Evolutionary conservation across 1,284 basidiomycete genomes (phyloP), one percentile per base, ranked within the genome.

Genomic region (Fomitopsis schrenkii): DNA sequence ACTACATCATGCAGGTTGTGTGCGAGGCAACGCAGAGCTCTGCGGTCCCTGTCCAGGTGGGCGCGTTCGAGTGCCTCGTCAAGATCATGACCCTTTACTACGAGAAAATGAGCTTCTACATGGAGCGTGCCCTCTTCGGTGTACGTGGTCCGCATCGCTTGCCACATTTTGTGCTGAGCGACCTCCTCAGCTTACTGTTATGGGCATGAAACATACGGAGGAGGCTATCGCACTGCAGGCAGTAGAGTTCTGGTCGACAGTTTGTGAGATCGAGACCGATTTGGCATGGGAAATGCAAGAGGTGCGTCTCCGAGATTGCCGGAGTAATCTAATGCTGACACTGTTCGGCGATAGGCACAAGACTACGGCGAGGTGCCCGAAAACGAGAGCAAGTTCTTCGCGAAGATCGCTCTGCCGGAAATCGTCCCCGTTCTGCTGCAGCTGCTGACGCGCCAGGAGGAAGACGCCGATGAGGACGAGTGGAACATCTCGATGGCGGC

Each of bases 1-100:
- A 98, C 79, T 99, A 98, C 79, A 99, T 99, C 77, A 99, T 99
- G 97, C 97, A 99, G 80, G 95, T 99, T 57, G 94, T 99, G 30
- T 99, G 97, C 74, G 97, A 99, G 74, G 97, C 97, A 0, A 99
- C 97, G 0, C 97, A 99, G 76, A 95, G 88, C 67, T 65, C 82
- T 2, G 77, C 87, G 5, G 85, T 91, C 17, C 76, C 85, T 50
- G 95, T 98, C 57, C 95, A 98, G 79, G 90, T 96, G 26, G 93
- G 87, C 42, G 91, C 96, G 1, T 99, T 97, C 72, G 95, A 98
- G 75, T 96, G 94, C 76, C 80, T 99, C 17, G 97, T 99, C 53
- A 86, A 90, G 70, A 97, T 98, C 73, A 99, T 99, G 97, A 89
- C 91, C 67, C 79, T 98, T 60, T 99, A 99, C 80, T 99, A 99